Evolutionary conservation across 768 basidiomycete genomes (phyloP).

Genomic region (Tylopilus rubrobrunneus): DNA sequence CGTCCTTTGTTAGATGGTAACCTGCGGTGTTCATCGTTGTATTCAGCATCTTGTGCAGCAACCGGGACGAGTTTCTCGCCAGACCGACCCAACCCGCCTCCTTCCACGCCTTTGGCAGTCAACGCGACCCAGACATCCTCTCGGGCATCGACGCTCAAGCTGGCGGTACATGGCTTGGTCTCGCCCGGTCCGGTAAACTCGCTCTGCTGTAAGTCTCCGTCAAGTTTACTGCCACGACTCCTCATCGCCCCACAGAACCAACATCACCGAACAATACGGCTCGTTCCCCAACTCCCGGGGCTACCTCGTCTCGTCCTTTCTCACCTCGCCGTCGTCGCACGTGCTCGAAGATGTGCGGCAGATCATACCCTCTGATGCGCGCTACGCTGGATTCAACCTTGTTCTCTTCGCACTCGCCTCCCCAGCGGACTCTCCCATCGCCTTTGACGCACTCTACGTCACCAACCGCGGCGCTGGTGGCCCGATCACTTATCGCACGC

Average conservation of each 20-base stretch:
- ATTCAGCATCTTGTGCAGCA: slow-evolving; percentile 64
- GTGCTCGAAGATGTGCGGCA: slow-evolving; percentile 46
- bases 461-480: slow-evolving; percentile 75
- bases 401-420: slow-evolving; percentile 56
- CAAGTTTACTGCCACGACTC: too few relatives aligned
- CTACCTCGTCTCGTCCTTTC: slow-evolving; percentile 61
- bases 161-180: slow-evolving; percentile 82
- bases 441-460: slow-evolving; percentile 52
- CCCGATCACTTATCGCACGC: slow-evolving; percentile 46
- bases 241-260: slow-evolving; percentile 51
- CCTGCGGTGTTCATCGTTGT: neutral
- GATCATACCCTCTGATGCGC: slow-evolving; percentile 44
- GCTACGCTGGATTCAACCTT: slow-evolving; percentile 80
- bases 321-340: slow-evolving; percentile 45
- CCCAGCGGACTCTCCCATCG: slow-evolving; percentile 20
- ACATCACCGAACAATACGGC: slow-evolving; percentile 69
- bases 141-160: slow-evolving; percentile 72
- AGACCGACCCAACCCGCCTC: slow-evolving; percentile 63
- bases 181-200: slow-evolving; percentile 60
- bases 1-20: too few relatives aligned
- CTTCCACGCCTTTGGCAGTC: slow-evolving; percentile 61
- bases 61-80: slow-evolving; percentile 70
- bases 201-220: slow-evolving; percentile 60
- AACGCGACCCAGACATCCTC: slow-evolving; percentile 41
- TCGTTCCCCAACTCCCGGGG: slow-evolving; percentile 62